These are phyloP conservation scores for Phaeophleospora eucalypticola DNA, from an alignment of 2,329 filamentous ascomycete species.

Conservation along the genomic window DNA sequence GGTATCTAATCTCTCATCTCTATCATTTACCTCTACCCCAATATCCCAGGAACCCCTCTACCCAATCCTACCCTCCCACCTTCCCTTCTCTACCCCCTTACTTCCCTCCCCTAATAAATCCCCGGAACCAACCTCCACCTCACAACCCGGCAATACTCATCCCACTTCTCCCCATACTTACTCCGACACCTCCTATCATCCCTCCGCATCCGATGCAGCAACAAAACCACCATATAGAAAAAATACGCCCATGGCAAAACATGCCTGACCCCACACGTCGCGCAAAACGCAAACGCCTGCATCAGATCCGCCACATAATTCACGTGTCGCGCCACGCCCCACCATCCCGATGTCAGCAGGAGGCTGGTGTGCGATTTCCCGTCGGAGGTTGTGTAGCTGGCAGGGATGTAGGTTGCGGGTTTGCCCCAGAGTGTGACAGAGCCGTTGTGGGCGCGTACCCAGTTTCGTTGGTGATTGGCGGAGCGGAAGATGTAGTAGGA, in stretches of 20 bases:
- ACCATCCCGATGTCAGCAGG: slow-evolving; percentile 20
- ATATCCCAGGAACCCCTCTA: too few relatives aligned
- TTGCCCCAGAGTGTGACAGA: slow-evolving; percentile 17
- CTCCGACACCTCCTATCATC: slow-evolving; percentile 19
- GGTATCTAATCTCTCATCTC: too few relatives aligned
- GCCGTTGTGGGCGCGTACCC: slow-evolving; percentile 16
- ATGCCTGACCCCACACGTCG: slow-evolving; percentile 17
- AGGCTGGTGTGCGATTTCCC: slow-evolving; percentile 16
- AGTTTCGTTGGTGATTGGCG: slow-evolving; percentile 18
- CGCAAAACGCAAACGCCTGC: slow-evolving; percentile 19
- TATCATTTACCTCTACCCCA: too few relatives aligned
- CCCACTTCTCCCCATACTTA: too few relatives aligned
- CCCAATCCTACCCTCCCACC: too few relatives aligned
- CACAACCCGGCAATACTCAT: too few relatives aligned
- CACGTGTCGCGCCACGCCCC: slow-evolving; percentile 19
- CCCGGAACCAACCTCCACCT: too few relatives aligned
- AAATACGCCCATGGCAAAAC: slow-evolving; percentile 21
- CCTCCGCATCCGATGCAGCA: slow-evolving; percentile 12
- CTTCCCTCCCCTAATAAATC: too few relatives aligned
- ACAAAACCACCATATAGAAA: slow-evolving; percentile 17
- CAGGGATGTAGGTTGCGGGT: slow-evolving; percentile 18
- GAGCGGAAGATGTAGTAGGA: slow-evolving; percentile 19
- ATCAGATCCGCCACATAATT: slow-evolving; percentile 22
- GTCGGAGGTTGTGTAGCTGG: slow-evolving; percentile 17
- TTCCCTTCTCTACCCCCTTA: too few relatives aligned